phyloP scores from a whole-genome alignment of 1,139 yeast species.

The Debaryomycetaceae sp. region DNA sequence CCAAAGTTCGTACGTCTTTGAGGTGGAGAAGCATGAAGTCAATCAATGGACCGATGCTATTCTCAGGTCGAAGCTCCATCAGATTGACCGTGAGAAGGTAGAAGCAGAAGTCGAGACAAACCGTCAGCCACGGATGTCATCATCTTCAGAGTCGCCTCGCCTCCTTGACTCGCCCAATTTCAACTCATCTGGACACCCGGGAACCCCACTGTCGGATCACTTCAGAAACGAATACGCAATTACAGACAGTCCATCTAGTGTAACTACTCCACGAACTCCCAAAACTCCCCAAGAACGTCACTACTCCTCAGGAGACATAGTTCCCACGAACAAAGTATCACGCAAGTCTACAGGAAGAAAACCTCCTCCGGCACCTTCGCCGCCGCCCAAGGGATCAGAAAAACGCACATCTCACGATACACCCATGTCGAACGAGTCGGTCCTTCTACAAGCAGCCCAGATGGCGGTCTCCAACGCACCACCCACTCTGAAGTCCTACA shows the following conservation, averaged over 20 bases:
- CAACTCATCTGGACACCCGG: not conserved
- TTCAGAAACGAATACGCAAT: not conserved
- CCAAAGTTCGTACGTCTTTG: slow-evolving; percentile 48
- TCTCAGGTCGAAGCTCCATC: slow-evolving; percentile 46
- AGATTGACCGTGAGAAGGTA: slow-evolving; percentile 41
- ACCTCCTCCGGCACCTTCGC: slow-evolving; percentile 34
- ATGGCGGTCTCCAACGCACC: slow-evolving; percentile 41
- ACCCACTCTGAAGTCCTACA: slow-evolving; percentile 16
- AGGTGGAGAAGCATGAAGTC: slow-evolving; percentile 54
- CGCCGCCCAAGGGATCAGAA: slow-evolving; percentile 2
- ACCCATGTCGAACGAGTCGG: slow-evolving; percentile 9
- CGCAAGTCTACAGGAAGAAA: slow-evolving; percentile 15
- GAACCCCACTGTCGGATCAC: not conserved
- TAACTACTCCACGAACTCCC: not conserved
- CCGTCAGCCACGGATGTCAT: not conserved
- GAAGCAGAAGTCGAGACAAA: slow-evolving; percentile 3
- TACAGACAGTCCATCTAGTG: not conserved
- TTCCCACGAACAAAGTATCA: too few species aligned
- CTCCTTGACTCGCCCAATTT: slow-evolving; percentile 23
- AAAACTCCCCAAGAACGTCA: not conserved
- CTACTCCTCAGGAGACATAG: not conserved
- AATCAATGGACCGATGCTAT: slow-evolving; percentile 55
- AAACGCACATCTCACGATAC: not conserved
- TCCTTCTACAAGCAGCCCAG: slow-evolving; percentile 41
- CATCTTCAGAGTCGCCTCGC: slow-evolving; percentile 15